Evolutionary conservation across 2,329 filamentous ascomycete species (phyloP), one percentile per base, ranked within the genome.

Genomic region (Diaporthe caulivora): DNA sequence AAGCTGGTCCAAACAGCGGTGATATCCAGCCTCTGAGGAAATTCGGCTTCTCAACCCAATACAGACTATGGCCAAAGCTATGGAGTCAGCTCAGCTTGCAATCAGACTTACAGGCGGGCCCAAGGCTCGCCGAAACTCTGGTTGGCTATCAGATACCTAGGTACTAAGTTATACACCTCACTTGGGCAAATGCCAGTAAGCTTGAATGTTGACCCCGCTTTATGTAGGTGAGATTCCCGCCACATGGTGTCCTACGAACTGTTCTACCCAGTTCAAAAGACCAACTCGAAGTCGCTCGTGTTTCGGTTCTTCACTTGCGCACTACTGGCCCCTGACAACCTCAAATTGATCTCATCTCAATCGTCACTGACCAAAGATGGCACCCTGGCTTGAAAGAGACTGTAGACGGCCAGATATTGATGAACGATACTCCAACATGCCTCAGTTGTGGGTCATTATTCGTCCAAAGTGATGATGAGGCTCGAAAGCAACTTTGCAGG

Each of bases 361-460:
- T 37, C 24, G 9, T 1, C 18, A 13, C 11, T 24, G 10, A 17
- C 13, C 6, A 10, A 49, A 3, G 7, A 65, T 65, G 60, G 11
- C 42, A 1, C 34, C 26, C 29, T 65, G 60, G 60, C 60, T 49
- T 24, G 60, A 51, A 4, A 65, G 3, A 24, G 42, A 49, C 6
- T 65, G 60, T 13, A 51, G 60, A 34, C 60, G 60, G 47, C 60
- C 60, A 15, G 60, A 65, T 65, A 44, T 65, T 65, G 8, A 34
- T 51, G 60, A 44, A 51, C 11, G 37, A 37, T 24, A n/a, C 6
- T 11, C 60, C 60, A 1, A 65, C 60, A 18, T 51, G 60, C 29
- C 10, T 65, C 21, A 65, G 60, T 44, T 65, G 60, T 6, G 60
- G 60, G 10, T 49, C 60, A 26, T 13, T 49, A 0, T 65, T 51